A percentile compares a stretch with the other conserved stretches of the same genome.
These are phyloP conservation scores for Endogone sp. DNA, from an alignment of 192 early-diverging fungal genomes.

Conservation along the genomic window DNA sequence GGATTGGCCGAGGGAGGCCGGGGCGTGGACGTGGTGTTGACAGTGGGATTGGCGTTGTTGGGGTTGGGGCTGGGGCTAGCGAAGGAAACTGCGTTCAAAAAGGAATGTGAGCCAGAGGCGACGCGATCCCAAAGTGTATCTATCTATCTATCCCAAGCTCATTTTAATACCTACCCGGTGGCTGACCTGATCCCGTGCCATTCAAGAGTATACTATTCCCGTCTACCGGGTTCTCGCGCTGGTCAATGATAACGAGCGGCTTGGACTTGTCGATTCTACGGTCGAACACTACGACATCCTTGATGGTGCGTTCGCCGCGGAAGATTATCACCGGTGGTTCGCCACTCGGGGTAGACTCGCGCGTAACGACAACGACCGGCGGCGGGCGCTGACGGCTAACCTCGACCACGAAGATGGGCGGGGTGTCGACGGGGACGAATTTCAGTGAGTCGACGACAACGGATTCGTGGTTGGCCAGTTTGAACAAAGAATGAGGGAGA, in stretches of 20 bases:
- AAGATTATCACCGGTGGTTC: constrained; percentile 15
- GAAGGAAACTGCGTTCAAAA: no score
- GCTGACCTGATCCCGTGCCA: background rate
- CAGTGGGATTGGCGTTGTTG: background rate
- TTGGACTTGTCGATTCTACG: constrained; percentile 4
- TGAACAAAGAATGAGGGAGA: no score
- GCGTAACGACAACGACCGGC: constrained; percentile 8
- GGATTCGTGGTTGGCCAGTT: no score
- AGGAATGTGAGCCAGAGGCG: no score
- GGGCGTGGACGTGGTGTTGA: background rate
- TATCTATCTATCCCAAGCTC: no score
- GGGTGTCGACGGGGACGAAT: background rate
- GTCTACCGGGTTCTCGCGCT: constrained; percentile 5
- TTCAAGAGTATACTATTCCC: no score
- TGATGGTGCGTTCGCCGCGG: constrained; percentile 5
- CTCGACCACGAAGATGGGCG: constrained; percentile 13
- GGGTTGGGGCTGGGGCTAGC: no score
- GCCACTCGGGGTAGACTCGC: constrained; percentile 13
- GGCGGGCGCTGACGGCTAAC: constrained; percentile 4
- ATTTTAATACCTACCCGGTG: background rate
- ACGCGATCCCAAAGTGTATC: no score
- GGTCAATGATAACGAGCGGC: constrained; percentile 11
- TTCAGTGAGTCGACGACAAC: background rate
- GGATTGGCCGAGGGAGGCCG: no score
- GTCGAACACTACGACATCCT: constrained; percentile 11